Evolutionary conservation across 768 basidiomycete genomes (phyloP).

Genomic region (Pleurotus platypus): DNA sequence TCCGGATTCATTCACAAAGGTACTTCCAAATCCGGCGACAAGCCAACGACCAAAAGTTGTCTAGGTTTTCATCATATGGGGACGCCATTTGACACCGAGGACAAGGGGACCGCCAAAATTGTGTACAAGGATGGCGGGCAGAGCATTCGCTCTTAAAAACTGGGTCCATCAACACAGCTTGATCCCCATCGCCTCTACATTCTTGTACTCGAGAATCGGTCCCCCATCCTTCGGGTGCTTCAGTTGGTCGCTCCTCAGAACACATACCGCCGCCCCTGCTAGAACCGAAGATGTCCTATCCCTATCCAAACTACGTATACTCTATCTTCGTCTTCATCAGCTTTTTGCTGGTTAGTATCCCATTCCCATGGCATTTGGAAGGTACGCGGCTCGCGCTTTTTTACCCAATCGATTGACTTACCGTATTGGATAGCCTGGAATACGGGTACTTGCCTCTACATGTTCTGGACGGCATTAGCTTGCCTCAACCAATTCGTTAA

Average conservation of each 20-base stretch:
- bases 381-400: constrained; percentile 24
- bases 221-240: constrained; percentile 14
- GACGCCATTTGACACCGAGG: constrained; percentile 14
- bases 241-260: constrained; percentile 14
- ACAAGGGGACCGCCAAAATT: constrained; percentile 45
- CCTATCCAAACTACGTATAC: constrained; percentile 45
- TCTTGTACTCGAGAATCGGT: constrained; percentile 25
- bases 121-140: constrained; percentile 31
- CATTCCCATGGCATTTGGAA: constrained; percentile 69
- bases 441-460: constrained; percentile 69
- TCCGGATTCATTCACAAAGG: constrained; percentile 13
- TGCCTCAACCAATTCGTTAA: constrained; percentile 65
- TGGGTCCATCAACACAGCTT: constrained; percentile 12
- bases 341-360: constrained; percentile 54
- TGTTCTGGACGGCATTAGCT: constrained; percentile 58
- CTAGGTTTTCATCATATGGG: constrained; percentile 11
- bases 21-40: constrained; percentile 12
- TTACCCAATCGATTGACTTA: not conserved
- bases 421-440: constrained; percentile 34
- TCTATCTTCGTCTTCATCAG: constrained; percentile 50
- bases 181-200: constrained; percentile 28
- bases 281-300: constrained; percentile 27
- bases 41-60: constrained; percentile 4
- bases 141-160: constrained; percentile 35
- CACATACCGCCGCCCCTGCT: constrained; percentile 3